Percentiles rank a stretch among this genome's conserved stretches.
These are phyloP conservation scores for Pyrenochaeta sp. DNA, from an alignment of 2,329 filamentous ascomycete genomes.

Conservation along the genomic window DNA sequence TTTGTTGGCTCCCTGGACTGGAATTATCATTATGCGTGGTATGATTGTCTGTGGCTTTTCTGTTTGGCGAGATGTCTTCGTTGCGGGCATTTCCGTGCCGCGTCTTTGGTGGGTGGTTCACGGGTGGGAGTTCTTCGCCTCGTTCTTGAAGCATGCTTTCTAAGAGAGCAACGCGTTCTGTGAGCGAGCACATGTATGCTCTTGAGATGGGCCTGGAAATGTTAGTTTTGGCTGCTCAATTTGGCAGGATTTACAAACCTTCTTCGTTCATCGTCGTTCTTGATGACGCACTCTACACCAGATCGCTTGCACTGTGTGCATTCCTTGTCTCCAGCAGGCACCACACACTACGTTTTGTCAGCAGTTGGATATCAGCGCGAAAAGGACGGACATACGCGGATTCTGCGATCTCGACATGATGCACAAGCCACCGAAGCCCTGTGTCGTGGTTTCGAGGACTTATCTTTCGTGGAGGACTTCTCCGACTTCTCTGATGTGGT, in stretches of 20 bases:
- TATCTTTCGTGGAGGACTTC: constrained; percentile 22
- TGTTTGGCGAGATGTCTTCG: constrained; percentile 34
- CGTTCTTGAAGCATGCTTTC: constrained; percentile 61
- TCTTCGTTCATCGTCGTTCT: constrained; percentile 64
- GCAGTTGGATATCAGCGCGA: constrained; percentile 22
- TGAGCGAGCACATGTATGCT: constrained; percentile 65
- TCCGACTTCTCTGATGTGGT: constrained; percentile 23
- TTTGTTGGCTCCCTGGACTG: constrained; percentile 41
- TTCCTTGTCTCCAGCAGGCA: constrained; percentile 59
- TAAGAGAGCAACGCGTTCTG: constrained; percentile 61
- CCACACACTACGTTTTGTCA: constrained; percentile 56
- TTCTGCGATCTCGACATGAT: constrained; percentile 58
- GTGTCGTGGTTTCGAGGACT: constrained; percentile 43
- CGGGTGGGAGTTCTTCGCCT: constrained; percentile 59
- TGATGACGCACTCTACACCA: constrained; percentile 62
- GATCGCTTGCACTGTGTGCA: constrained; percentile 63
- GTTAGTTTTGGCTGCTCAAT: constrained; percentile 6
- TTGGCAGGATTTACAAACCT: constrained; percentile 45
- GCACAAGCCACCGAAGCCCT: constrained; percentile 64
- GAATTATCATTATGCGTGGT: constrained; percentile 31
- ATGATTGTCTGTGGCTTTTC: constrained; percentile 20
- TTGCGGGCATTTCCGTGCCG: constrained; percentile 43
- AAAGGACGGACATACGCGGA: constrained; percentile 42
- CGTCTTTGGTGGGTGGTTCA: constrained; percentile 62
- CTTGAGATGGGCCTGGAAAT: constrained; percentile 61